Base-by-base conservation (phyloP, 116 monocot species). In the Thalassia testudinum region DNA sequence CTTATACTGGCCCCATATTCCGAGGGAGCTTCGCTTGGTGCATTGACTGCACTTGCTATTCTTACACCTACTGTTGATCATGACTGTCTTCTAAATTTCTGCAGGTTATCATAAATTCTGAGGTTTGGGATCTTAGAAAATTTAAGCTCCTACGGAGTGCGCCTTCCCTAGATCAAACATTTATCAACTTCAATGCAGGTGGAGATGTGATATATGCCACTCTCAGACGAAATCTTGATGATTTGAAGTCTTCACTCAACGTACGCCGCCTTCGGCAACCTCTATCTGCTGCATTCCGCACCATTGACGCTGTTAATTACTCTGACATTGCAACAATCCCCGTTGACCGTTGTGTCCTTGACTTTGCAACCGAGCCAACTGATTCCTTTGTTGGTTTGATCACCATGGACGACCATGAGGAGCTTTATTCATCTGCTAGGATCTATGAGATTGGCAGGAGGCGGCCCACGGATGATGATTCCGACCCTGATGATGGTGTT, bases 41-140 rank as follows among this genome's bases (percentile, higher is more conserved):
- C 10, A 34, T 5, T 34, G 30, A 10, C 30, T 34, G 30, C 30
- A 5, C 10, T 34, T 34, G 3, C 30, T 34, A 34, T 34, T 34
- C 30, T 5, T 34, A 34, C 30, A 34, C 3, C 30, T 3, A 34
- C 10, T 34, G 30, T 34, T 34, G 30, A 10, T 34, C 3, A 34
- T 34, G 30, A 10, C 30, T 34, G 30, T 5, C 10, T 34, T 40
- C 15, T 57, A n/a, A 42, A 19, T 54, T 42, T 23, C 24, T 70
- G 40, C 53, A 99, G 99, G 83, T 90, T 4, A 90, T 99, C 38
- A 65, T 99, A 53, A 99, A 99, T 52, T 99, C 99, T 10, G 99
- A 99, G 50, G 99, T 99, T 49, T 99, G 90, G 99, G 99, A 99
- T 66, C 76, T 99, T 22, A 65, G 99, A 6, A 99, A 90, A 29